Base-by-base conservation (phyloP, 106 monocot species). In the Allium cepa region DNA sequence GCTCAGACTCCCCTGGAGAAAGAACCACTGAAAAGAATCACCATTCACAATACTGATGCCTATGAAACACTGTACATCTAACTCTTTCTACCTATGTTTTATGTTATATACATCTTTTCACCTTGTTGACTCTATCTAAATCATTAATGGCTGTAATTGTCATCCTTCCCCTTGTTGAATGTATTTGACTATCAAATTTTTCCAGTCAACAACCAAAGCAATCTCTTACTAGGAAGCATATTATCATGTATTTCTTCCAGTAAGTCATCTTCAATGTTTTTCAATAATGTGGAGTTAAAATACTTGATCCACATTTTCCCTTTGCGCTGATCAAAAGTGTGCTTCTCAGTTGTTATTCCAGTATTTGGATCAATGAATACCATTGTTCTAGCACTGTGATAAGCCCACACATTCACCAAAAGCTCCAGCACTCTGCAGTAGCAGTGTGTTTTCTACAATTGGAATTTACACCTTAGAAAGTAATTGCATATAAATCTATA, bases 361-460 rank as follows among this genome's bases (percentile, higher is more conserved):
- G 84, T 74, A n/a, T 48, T 9, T 55, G 97, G 97, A 16, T 97
- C 60, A 7, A 97, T 57, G 73, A 92, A 92, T 50, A 92, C 71
- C 84, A 97, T 88, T 72, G 58, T 87, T 70, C 86, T 84, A 46
- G 79, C 88, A 66, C 92, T 97, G 72, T 97, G 97, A 70, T 88
- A 97, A 59, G 89, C 92, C 97, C 97, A 97, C 14, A 97, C 86
- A 56, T 92, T 97, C 49, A 97, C 86, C 18, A 97, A 80, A 56
- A 84, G 18, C 73, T 89, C 97, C 53, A 92, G 27, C 9, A 92
- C 3, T 48, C 89, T 88, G 61, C 88, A 89, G 72, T 97, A 97
- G 73, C 97, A 97, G 17, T 92, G 86, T 47, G 56, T 82, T 73
- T 75, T 87, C 97, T 97, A 86, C 53, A 10, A 69, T 68, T 27